Evolutionary conservation across 768 basidiomycete genomes (phyloP).

Genomic region (Coprinopsis marcescibilis): DNA sequence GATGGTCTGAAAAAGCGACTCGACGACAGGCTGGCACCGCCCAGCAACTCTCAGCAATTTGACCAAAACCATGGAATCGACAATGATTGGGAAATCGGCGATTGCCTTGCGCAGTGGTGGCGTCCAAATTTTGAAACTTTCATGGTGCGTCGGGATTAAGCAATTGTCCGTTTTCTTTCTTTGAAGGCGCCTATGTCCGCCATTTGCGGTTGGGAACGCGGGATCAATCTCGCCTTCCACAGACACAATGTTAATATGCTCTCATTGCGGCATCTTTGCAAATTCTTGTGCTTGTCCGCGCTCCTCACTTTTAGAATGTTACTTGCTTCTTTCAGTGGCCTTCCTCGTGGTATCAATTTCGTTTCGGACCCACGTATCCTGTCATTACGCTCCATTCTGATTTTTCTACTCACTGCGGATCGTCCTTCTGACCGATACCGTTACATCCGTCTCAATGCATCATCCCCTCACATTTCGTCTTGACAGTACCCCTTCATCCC

Average conservation of each 20-base stretch:
- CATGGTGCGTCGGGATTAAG: constrained; percentile 75
- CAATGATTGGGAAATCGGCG: constrained; percentile 94
- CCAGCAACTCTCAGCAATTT: constrained; percentile 62
- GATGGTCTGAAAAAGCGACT: constrained; percentile 86
- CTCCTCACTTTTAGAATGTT: too few relatives aligned
- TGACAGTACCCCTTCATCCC: constrained; percentile 87
- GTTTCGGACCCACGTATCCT: too few relatives aligned
- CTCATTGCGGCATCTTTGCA: background rate
- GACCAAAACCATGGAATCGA: constrained; percentile 71
- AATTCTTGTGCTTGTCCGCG: too few relatives aligned
- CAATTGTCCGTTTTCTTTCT: too few relatives aligned
- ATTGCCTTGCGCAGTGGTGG: constrained; percentile 98
- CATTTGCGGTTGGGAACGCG: background rate
- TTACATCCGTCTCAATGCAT: background rate
- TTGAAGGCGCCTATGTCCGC: too few relatives aligned
- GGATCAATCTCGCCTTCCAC: background rate
- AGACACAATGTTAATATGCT: background rate
- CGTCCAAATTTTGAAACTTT: constrained; percentile 98
- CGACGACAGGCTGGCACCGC: constrained; percentile 84
- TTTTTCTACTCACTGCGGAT: too few relatives aligned
- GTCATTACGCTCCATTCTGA: too few relatives aligned
- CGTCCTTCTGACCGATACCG: background rate
- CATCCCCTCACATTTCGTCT: background rate
- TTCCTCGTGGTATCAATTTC: too few relatives aligned
- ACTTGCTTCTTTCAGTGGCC: too few relatives aligned